Evolutionary conservation across 2,329 filamentous ascomycete species (phyloP), one percentile per base, ranked within the genome.

Genomic region (Phialemoniopsis sp.): DNA sequence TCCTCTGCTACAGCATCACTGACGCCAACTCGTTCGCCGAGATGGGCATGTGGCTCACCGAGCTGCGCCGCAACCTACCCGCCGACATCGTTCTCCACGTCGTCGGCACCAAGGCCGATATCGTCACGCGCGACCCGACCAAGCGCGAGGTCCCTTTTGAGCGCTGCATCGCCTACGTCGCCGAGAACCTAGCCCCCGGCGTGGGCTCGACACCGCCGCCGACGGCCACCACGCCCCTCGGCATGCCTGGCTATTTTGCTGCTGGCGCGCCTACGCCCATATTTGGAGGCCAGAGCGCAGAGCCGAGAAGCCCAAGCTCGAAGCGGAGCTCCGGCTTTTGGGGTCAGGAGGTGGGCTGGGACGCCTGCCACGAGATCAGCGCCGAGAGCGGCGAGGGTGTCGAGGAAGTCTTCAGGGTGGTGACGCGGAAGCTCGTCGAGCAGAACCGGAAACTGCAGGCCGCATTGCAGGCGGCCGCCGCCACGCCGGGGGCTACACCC

Each of bases 361-460:
- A 96, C 55, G 94, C 89, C 46, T 97, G 91, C 60, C 93, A 97
- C 62, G 93, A 98, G 67, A 91, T 98, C 56, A 90, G 84, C 51
- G 90, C 91, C 35, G 91, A 94, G 70, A 89, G 85, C 54, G 90
- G 90, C 41, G 90, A 96, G 68, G 91, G 91, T 14, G 90, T 98
- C 14, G 93, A 97, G 52, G 93, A 97, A 63, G 89, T 98, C 0
- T 97, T 97, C 54, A 78, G 91, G 15, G 77, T 80, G 32, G 76
- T 81, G 13, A 73, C 76, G 29, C 66, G 77, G 43, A 81, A 81
- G 58, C 70, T 81, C 41, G 77, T 80, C 49, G 77, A 80, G 60
- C 76, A 80, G 66, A 79, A 80, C 56, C 72, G 76, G 50, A 78
- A 76, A 64, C 75, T 80, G 58, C 76, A 79, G 59, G 73, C 77